Evolutionary conservation across 305 asterid genomes (phyloP), one percentile per base, ranked within the genome.

Genomic region (Salvia sclarea): DNA sequence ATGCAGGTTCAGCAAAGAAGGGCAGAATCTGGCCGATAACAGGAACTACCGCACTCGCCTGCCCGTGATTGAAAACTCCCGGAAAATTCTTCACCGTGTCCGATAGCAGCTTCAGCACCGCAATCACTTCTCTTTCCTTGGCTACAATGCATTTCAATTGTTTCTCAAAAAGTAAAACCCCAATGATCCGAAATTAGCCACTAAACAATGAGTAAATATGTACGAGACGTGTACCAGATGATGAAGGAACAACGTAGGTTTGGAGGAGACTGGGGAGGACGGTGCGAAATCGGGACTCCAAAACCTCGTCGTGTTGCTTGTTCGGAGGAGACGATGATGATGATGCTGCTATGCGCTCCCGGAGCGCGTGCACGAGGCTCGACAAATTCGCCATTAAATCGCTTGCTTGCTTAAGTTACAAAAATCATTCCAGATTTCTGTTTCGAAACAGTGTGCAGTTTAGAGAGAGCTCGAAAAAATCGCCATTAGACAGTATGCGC

Each of bases 301-400:
- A 75, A 33, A 79, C 88, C 11, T 80, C 91, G 78, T 91, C 95
- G 84, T 83, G 81, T 61, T 82, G 78, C 65, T 72, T 76, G 80
- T 81, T 80, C 16, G 75, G 79, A 58, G 96, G 82, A 21, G 96
- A 76, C 12, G 96, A 81, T 0, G 97, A 84, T 18, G 98, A 80
- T n/a, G 87, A 28, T 28, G 33, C 85, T 25, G 87, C 94, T 54
- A 92, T 84, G 64, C 97, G 91, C 68, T 93, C 95, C 13, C 96
- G 91, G 61, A 93, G 92, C 78, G 86, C 95, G 85, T 87, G 95
- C 49, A 88, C 89, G 10, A 93, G 75, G 79, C 96, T 88, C 11
- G 93, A 83, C 60, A 91, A 81, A 75, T 83, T 91, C 78, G 91
- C 86, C 98, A 90, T 90, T 69, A 61, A 35, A 33, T 59, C 70